These are phyloP conservation scores for Anthracocystis setariae DNA, from an alignment of 1,284 basidiomycete genomes.

Conservation along the genomic window DNA sequence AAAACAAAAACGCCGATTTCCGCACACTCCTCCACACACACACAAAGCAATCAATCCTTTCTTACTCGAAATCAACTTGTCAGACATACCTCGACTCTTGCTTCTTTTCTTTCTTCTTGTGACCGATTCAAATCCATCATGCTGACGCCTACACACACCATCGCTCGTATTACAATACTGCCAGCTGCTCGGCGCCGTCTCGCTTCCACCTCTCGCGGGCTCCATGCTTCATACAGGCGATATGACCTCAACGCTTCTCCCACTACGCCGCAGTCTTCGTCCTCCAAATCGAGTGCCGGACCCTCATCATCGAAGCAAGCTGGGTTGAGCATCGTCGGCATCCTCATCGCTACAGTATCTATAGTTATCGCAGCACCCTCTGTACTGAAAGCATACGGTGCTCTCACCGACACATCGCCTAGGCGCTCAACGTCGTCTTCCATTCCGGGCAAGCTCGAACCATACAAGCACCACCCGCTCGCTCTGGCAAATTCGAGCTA, in stretches of 20 bases:
- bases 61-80: no score
- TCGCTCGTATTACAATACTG: background rate
- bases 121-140: background rate
- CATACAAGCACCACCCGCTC: conserved; percentile 22
- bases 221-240: conserved; percentile 17
- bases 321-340: conserved; percentile 16
- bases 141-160: background rate
- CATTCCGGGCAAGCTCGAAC: conserved; percentile 30
- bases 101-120: background rate
- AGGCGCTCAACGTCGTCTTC: conserved; percentile 14
- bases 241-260: background rate
- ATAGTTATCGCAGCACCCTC: conserved; percentile 16
- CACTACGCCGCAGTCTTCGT: background rate
- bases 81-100: conserved; percentile 1
- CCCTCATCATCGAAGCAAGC: background rate
- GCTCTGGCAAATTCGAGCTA: conserved; percentile 15
- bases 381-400: conserved; percentile 21
- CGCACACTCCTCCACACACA: conserved; percentile 2
- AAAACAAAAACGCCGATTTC: no score
- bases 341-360: conserved; percentile 20
- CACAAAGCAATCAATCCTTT: no score
- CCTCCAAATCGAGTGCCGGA: conserved; percentile 4
- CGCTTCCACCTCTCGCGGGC: background rate
- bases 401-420: conserved; percentile 8
- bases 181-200: background rate